Evolutionary conservation across 176 grass and related monocot genomes (phyloP), one percentile per base, ranked within the genome.

Genomic region (Alloteropsis semialata): DNA sequence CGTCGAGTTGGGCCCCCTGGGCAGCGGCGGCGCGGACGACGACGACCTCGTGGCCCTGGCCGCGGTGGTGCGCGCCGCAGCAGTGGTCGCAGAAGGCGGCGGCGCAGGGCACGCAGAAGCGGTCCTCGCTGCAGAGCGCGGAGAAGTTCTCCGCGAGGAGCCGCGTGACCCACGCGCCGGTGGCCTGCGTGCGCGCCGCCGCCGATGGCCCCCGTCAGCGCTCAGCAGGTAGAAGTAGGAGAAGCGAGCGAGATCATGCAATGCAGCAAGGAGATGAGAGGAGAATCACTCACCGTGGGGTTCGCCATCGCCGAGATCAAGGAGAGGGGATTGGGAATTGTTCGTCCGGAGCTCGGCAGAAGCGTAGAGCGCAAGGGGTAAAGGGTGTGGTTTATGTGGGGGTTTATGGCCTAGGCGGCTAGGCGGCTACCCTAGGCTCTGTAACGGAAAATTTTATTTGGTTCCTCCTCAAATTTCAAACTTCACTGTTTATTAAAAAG

Each of bases 11-110:
- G 53, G 34, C 6, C 36, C 50, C 19, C 34, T 11, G 19, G 18
- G 16, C 14, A 0, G 59, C 59, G 13, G 0, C 29, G 14, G 55
- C 0, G 56, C 5, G 25, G 57, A 61, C 4, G 75, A 61, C 4
- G 75, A 78, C 39, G 75, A 78, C 57, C 39, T 65, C 43, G 60
- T 65, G 60, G 21, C 77, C 77, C 42, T 24, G 60, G 60, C 57
- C 57, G 75, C 57, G 24, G 75, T 65, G 60, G 77, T 25, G 77
- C 43, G 9, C 19, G 43, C 19, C 43, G 59, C 77, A 79, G 60
- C 43, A 79, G 77, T 79, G 77, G 43, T 34, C 5, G 59, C 76
- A 79, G 76, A 79, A 79, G 76, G 41, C 58, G 59, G 76, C 76
- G 76, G 42, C 41, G 76, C 76, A 79, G 58, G 42, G 42, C 18